A percentile compares a stretch with the other conserved stretches of the same genome.
These are phyloP conservation scores for Thielaviopsis populi DNA, from an alignment of 2,329 filamentous ascomycete species.

Conservation along the genomic window DNA sequence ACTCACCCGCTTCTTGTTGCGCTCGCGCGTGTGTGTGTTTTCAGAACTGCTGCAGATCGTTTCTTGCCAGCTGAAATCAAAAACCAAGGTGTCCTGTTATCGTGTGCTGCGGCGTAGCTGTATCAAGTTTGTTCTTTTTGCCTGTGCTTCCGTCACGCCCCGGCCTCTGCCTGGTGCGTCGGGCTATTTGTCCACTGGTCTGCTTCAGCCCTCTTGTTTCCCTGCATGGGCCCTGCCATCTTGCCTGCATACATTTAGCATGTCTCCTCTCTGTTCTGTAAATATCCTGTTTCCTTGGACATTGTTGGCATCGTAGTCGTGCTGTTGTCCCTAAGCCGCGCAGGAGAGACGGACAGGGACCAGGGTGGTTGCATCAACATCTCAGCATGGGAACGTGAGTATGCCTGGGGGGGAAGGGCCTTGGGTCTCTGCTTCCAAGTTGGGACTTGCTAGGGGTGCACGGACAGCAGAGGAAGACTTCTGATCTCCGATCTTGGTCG, in stretches of 20 bases:
- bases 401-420: background rate
- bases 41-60: background rate
- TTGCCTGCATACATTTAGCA: background rate
- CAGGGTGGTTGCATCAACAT: background rate
- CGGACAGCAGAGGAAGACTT: background rate
- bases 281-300: background rate
- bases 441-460: background rate
- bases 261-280: background rate
- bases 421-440: background rate
- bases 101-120: background rate
- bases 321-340: too few species aligned
- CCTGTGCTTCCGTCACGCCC: background rate
- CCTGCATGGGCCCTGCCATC: background rate
- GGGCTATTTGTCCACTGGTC: background rate
- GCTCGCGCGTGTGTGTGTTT: too few species aligned
- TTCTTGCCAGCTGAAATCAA: background rate
- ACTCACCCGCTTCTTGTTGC: background rate
- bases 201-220: background rate
- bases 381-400: background rate
- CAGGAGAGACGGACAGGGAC: background rate
- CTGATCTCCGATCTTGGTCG: background rate
- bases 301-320: too few species aligned
- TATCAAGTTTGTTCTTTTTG: background rate
- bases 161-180: background rate
- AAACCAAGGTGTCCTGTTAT: background rate